These are phyloP conservation scores for Scleroderma citrinum DNA, from an alignment of 768 basidiomycete genomes.

Conservation along the genomic window DNA sequence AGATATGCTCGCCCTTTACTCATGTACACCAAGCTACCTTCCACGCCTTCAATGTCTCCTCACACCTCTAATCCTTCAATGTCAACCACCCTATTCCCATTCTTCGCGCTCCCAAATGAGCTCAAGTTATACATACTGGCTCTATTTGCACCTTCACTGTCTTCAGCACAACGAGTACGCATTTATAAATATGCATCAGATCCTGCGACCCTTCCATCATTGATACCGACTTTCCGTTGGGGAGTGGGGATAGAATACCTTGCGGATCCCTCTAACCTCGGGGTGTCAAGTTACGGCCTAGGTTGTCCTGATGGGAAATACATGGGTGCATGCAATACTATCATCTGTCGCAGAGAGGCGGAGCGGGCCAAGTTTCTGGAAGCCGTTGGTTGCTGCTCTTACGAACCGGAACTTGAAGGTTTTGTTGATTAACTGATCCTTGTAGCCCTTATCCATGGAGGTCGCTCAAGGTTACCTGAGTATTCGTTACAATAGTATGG, in stretches of 20 bases:
- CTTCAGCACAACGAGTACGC: slow-evolving; percentile 49
- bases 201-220: slow-evolving; percentile 41
- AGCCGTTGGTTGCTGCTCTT: slow-evolving; percentile 40
- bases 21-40: slow-evolving; percentile 23
- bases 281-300: slow-evolving; percentile 2
- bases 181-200: slow-evolving; percentile 50
- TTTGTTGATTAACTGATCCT: neutral
- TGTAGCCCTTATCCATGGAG: neutral
- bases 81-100: slow-evolving; percentile 27
- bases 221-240: slow-evolving; percentile 29
- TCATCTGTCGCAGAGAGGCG: slow-evolving; percentile 36
- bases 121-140: slow-evolving; percentile 53
- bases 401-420: slow-evolving; percentile 30
- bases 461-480: too few species aligned
- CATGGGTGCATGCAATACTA: slow-evolving; percentile 33
- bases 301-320: slow-evolving; percentile 34
- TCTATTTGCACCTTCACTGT: slow-evolving; percentile 50
- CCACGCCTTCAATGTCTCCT: slow-evolving; percentile 7
- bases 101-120: slow-evolving; percentile 48
- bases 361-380: slow-evolving; percentile 41
- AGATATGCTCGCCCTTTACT: slow-evolving; percentile 44
- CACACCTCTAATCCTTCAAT: slow-evolving; percentile 13
- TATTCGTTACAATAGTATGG: too few species aligned
- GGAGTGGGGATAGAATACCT: slow-evolving; percentile 13
- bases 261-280: slow-evolving; percentile 16